A percentile compares a stretch with the other conserved stretches of the same genome.
These are phyloP conservation scores for Marasmius oreades DNA, from an alignment of 1,284 basidiomycete species.

Conservation along the genomic window DNA sequence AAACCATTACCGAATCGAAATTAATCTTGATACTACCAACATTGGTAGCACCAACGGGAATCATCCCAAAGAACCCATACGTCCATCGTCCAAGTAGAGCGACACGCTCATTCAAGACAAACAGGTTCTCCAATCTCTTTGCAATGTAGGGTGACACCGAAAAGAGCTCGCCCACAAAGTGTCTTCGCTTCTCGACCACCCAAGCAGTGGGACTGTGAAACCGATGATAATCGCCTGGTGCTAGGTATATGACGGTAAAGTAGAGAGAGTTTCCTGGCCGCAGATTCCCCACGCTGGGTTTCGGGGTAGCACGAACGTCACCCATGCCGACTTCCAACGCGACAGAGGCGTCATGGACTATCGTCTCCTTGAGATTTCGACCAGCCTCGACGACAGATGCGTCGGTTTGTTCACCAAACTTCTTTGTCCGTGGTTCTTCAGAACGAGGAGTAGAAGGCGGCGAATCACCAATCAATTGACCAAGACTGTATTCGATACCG, in stretches of 20 bases:
- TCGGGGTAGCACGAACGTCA: conserved; percentile 34
- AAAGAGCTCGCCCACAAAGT: conserved; percentile 97
- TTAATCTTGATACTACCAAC: conserved; percentile 97
- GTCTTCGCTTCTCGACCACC: conserved; percentile 94
- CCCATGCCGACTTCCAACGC: conserved; percentile 65
- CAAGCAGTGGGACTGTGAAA: conserved; percentile 96
- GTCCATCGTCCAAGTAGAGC: conserved; percentile 96
- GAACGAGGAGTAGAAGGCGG: conserved; percentile 29
- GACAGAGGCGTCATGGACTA: conserved; percentile 65
- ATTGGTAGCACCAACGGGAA: conserved; percentile 97
- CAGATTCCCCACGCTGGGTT: conserved; percentile 42
- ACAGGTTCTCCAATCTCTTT: conserved; percentile 87
- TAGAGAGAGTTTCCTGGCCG: conserved; percentile 80
- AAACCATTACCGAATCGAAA: conserved; percentile 76
- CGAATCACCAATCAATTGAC: conserved; percentile 67
- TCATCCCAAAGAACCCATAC: conserved; percentile 96
- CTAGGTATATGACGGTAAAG: conserved; percentile 96
- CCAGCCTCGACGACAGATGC: conserved; percentile 61
- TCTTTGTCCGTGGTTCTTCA: conserved; percentile 30
- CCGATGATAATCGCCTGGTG: conserved; percentile 97
- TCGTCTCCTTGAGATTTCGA: conserved; percentile 46
- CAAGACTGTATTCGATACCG: conserved; percentile 92
- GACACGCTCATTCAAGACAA: conserved; percentile 97
- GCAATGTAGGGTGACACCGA: conserved; percentile 97
- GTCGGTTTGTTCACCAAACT: conserved; percentile 59